phyloP scores from a whole-genome alignment of 208 protist genomes.

The Borovskyia barvae region DNA sequence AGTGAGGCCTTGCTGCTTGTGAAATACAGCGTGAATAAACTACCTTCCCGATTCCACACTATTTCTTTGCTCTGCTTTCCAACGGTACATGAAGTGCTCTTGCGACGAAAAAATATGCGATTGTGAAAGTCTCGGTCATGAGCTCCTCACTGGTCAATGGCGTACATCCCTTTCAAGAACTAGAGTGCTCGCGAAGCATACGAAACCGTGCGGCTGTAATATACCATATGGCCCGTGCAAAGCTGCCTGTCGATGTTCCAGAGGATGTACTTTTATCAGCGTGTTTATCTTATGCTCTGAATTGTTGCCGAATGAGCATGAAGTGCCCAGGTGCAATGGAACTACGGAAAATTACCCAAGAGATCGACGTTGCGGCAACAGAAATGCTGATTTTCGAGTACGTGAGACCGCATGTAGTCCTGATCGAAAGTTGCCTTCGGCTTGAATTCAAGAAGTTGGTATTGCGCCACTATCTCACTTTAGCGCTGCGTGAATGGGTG shows the following conservation, averaged over 20 bases:
- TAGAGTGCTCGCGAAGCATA: conserved; percentile 21
- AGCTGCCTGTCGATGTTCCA: conserved; percentile 6
- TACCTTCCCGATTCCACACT: too few relatives aligned
- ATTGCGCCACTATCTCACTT: conserved; percentile 12
- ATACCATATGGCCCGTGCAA: conserved; percentile 17
- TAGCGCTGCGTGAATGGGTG: conserved; percentile 34
- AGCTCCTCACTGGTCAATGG: not conserved
- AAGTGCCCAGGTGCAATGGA: conserved; percentile 3
- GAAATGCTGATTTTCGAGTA: conserved; percentile 66
- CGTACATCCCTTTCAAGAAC: conserved; percentile 3
- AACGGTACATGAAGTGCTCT: too few relatives aligned
- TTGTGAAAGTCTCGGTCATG: not conserved
- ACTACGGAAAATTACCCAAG: conserved; percentile 8
- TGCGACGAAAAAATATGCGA: not conserved
- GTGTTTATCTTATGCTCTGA: conserved; percentile 62
- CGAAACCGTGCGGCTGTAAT: conserved; percentile 22
- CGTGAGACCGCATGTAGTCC: conserved; percentile 54
- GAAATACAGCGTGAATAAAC: too few relatives aligned
- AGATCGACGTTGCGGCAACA: conserved; percentile 55
- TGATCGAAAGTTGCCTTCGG: conserved; percentile 76
- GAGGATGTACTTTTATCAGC: conserved; percentile 37
- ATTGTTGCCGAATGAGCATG: conserved; percentile 45
- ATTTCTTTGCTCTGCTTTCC: not conserved
- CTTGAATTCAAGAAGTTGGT: conserved; percentile 44
- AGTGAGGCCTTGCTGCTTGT: too few relatives aligned